Evolutionary conservation across 2,329 filamentous ascomycete genomes (phyloP).

Genomic region (Metarhizium rileyi): DNA sequence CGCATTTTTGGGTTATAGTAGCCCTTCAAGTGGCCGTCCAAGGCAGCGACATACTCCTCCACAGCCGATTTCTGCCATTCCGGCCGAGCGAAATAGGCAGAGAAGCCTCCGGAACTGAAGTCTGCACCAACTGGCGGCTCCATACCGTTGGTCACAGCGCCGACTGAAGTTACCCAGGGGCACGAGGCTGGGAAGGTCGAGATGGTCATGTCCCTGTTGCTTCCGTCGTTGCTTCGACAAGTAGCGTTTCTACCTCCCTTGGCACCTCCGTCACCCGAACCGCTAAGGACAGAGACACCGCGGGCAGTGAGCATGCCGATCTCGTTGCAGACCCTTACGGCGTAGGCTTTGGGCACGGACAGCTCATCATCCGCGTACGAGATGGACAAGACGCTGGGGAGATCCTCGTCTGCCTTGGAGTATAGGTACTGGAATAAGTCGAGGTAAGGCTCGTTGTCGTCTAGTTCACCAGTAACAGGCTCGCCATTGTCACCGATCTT

Average conservation of each 20-base stretch:
- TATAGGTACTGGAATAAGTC: conserved; percentile 43
- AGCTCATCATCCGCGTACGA: conserved; percentile 52
- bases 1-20: conserved; percentile 37
- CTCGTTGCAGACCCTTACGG: conserved; percentile 40
- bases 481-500: conserved; percentile 30
- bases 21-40: conserved; percentile 32
- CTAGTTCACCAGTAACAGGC: conserved; percentile 17
- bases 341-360: conserved; percentile 41
- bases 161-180: conserved; percentile 58
- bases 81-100: conserved; percentile 36
- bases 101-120: conserved; percentile 45
- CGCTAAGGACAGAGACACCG: conserved; percentile 40
- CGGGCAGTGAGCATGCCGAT: conserved; percentile 44
- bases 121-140: conserved; percentile 30
- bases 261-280: conserved; percentile 41
- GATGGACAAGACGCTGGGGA: conserved; percentile 47
- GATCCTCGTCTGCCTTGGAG: conserved; percentile 27
- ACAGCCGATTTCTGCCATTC: conserved; percentile 35
- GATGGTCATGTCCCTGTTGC: conserved; percentile 43
- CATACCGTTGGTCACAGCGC: conserved; percentile 38
- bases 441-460: conserved; percentile 48
- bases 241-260: conserved; percentile 34
- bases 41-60: conserved; percentile 26
- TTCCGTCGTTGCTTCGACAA: conserved; percentile 51
- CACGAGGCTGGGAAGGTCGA: conserved; percentile 57